Evolutionary conservation across 768 basidiomycete species (phyloP).

Genomic region (Royoungia palumana): DNA sequence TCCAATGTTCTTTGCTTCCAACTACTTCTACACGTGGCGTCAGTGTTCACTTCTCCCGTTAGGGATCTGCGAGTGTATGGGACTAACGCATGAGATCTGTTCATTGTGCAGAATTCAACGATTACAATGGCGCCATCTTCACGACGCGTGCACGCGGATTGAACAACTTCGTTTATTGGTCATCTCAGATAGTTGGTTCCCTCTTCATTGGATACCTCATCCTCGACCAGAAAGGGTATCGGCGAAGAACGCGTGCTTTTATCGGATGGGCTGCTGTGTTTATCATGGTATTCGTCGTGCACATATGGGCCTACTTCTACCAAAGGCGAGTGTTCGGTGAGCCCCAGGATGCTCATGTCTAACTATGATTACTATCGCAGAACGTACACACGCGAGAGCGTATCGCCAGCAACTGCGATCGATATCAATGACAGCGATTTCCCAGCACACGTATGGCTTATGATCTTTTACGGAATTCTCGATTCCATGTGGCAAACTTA

Average conservation of each 20-base stretch:
- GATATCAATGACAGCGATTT: slow-evolving; percentile 60
- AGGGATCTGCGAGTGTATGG: neutral
- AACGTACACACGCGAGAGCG: slow-evolving; percentile 56
- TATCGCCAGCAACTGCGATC: slow-evolving; percentile 40
- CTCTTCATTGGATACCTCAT: slow-evolving; percentile 62
- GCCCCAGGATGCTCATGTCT: no score
- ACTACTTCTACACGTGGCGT: slow-evolving; percentile 89
- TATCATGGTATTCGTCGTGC: slow-evolving; percentile 62
- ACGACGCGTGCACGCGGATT: slow-evolving; percentile 76
- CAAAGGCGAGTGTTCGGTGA: slow-evolving; percentile 48
- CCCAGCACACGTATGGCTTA: slow-evolving; percentile 56
- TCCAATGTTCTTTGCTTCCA: slow-evolving; percentile 82
- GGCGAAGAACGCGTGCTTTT: slow-evolving; percentile 69
- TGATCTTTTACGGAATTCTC: slow-evolving; percentile 70
- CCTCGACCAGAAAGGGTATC: slow-evolving; percentile 55
- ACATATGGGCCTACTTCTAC: slow-evolving; percentile 78
- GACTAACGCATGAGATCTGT: neutral
- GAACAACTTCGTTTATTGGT: slow-evolving; percentile 80
- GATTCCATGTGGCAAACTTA: slow-evolving; percentile 87
- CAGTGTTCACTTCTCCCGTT: slow-evolving; percentile 22
- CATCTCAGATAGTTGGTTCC: slow-evolving; percentile 73
- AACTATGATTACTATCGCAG: neutral
- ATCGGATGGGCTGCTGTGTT: slow-evolving; percentile 65
- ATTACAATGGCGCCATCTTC: slow-evolving; percentile 74
- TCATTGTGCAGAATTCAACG: slow-evolving; percentile 66